Evolutionary conservation across 2,329 filamentous ascomycete genomes (phyloP), one percentile per base, ranked within the genome.

Genomic region (Hymenotorrendiella dingleyae): DNA sequence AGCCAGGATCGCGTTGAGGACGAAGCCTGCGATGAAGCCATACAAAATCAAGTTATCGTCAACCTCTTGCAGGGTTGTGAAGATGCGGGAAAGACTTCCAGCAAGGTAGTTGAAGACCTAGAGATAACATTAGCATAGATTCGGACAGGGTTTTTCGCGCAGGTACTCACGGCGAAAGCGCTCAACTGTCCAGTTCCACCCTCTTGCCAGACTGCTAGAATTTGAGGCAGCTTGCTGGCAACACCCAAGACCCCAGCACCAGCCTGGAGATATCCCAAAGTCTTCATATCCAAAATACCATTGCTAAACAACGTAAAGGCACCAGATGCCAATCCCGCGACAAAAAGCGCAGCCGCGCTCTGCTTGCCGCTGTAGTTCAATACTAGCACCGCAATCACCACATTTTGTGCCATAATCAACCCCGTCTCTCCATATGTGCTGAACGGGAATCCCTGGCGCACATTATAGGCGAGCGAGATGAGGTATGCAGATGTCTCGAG

Each of bases 91-190:
- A 45, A 97, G 78, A 32, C 89, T 95, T 28, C 94, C 93, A 56
- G 82, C 74, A 58, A 98, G 86, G 68, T 95, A 98, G 73, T 96
- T 97, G 77, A 98, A 95, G 55, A 98, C 89, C 90, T 96, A 28
- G 33, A 35, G 16, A 33, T 14, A 45, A 28, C 43, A 26, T 35
- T 19, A 17, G 30, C 11, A 5, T 28, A n/a, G 3, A 22, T 3
- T 28, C 4, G 4, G 11, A 33, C 19, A 14, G 17, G 20, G 21
- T 8, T 20, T 24, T 17, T 6, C 7, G 12, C 39, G 20, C 14
- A 33, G 22, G 26, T 19, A 51, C 85, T 68, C 75, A 94, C 93
- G 46, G 93, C 87, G 65, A 97, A 97, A 39, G 93, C 91, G 62
- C 89, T 96, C 64, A 98, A 74, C 72, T 98, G 93, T 19, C 94